phyloP scores from a whole-genome alignment of 2,329 filamentous ascomycete species.

The Xylaria multiplex region DNA sequence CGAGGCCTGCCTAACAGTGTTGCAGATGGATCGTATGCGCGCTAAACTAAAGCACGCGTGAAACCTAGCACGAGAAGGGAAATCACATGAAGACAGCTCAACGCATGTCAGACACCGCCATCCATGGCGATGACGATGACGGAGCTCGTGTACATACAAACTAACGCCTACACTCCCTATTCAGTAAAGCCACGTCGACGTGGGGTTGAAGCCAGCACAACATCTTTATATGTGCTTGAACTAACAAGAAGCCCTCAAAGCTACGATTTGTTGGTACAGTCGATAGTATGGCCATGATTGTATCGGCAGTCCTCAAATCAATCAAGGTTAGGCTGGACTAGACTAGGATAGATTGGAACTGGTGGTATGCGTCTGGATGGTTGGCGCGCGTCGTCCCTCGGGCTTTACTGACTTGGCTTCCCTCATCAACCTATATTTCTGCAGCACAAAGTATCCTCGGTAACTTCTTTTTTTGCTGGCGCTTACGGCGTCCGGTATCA shows the following conservation, averaged over 20 bases:
- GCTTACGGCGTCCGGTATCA: background rate
- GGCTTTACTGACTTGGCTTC: background rate
- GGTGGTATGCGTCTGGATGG: background rate
- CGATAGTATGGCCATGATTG: conserved; percentile 5
- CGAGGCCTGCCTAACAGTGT: background rate
- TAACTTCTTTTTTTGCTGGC: background rate
- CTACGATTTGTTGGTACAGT: background rate
- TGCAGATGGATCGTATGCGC: conserved; percentile 1
- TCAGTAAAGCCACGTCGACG: conserved; percentile 28
- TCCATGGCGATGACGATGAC: conserved; percentile 17
- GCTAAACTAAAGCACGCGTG: conserved; percentile 16
- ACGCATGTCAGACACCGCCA: conserved; percentile 31
- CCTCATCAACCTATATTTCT: background rate
- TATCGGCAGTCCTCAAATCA: background rate
- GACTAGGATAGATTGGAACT: background rate
- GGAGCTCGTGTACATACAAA: conserved; percentile 24
- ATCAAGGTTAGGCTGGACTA: background rate
- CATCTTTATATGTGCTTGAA: background rate
- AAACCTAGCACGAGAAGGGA: conserved; percentile 16
- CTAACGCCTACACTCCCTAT: conserved; percentile 14
- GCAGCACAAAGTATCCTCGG: background rate
- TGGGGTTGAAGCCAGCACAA: conserved; percentile 22
- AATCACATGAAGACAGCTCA: conserved; percentile 36
- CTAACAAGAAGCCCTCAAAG: background rate
- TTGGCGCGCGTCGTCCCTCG: background rate